These are phyloP conservation scores for Pyrenula massariospora DNA, from an alignment of 495 filamentous ascomycete species.

Conservation along the genomic window DNA sequence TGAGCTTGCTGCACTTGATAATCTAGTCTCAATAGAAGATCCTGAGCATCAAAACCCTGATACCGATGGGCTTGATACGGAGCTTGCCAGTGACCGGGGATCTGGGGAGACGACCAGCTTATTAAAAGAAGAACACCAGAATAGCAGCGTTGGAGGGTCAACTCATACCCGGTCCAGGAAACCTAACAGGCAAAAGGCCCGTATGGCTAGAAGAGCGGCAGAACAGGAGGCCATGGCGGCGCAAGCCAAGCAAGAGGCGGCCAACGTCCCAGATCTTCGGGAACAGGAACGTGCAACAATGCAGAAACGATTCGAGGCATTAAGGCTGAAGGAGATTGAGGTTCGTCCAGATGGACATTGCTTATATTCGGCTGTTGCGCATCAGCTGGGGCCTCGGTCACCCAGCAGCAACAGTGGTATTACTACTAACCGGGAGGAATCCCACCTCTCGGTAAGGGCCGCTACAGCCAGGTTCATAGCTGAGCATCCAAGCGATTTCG, in stretches of 20 bases:
- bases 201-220: constrained; percentile 77
- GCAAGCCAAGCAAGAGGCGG: constrained; percentile 63
- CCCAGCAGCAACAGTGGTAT: constrained; percentile 28
- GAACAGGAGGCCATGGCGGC: constrained; percentile 58
- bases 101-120: background rate
- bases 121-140: background rate
- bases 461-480: constrained; percentile 45
- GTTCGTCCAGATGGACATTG: constrained; percentile 91
- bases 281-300: constrained; percentile 60
- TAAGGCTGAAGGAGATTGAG: constrained; percentile 59
- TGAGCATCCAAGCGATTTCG: constrained; percentile 48
- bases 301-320: constrained; percentile 45
- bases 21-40: background rate
- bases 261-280: constrained; percentile 61
- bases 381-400: constrained; percentile 50
- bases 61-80: constrained; percentile 9
- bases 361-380: constrained; percentile 85
- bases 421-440: constrained; percentile 24
- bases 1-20: constrained; percentile 41
- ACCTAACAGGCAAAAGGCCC: constrained; percentile 81
- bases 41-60: constrained; percentile 1
- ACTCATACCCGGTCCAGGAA: constrained; percentile 41
- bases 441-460: constrained; percentile 33
- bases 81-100: background rate
- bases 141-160: constrained; percentile 3